These are phyloP conservation scores for Colletotrichum phormii DNA, from an alignment of 2,329 filamentous ascomycete genomes.

Conservation along the genomic window DNA sequence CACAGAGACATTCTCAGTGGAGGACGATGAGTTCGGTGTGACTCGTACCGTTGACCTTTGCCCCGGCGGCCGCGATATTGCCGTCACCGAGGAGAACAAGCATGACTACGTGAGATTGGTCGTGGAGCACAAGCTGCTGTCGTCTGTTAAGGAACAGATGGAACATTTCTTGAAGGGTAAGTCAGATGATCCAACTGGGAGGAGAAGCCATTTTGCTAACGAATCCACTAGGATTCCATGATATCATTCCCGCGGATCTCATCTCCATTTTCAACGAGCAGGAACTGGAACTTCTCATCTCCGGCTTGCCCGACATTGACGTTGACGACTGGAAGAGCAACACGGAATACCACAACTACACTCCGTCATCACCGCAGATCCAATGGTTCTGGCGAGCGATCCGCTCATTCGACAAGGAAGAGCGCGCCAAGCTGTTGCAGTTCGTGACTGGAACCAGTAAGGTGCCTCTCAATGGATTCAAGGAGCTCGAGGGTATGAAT, in stretches of 20 bases:
- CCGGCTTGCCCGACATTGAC: conserved; percentile 95
- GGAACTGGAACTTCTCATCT: conserved; percentile 95
- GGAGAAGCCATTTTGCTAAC: conserved; percentile 43
- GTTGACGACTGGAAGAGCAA: conserved; percentile 99
- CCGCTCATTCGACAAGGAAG: conserved; percentile 98
- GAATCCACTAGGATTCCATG: conserved; percentile 81
- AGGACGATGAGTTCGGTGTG: conserved; percentile 93
- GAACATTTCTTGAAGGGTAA: conserved; percentile 88
- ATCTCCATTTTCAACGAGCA: conserved; percentile 99
- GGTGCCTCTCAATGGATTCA: conserved; percentile 98
- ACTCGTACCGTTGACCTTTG: conserved; percentile 88
- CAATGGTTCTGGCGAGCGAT: conserved; percentile 99
- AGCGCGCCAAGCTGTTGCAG: conserved; percentile 94
- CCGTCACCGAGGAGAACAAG: conserved; percentile 98
- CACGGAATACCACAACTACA: conserved; percentile 99
- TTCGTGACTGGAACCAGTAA: conserved; percentile 99
- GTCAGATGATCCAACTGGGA: conserved; percentile 37
- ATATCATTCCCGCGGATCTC: conserved; percentile 94
- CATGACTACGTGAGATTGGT: conserved; percentile 96
- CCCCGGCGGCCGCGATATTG: conserved; percentile 87
- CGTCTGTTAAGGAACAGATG: conserved; percentile 93
- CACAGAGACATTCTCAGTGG: conserved; percentile 93
- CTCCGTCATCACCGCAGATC: conserved; percentile 91
- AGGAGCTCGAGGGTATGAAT: conserved; percentile 99
- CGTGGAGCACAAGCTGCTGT: conserved; percentile 91